These are phyloP conservation scores for Vishniacozyma victoriae DNA, from an alignment of 768 basidiomycete genomes.

Conservation along the genomic window DNA sequence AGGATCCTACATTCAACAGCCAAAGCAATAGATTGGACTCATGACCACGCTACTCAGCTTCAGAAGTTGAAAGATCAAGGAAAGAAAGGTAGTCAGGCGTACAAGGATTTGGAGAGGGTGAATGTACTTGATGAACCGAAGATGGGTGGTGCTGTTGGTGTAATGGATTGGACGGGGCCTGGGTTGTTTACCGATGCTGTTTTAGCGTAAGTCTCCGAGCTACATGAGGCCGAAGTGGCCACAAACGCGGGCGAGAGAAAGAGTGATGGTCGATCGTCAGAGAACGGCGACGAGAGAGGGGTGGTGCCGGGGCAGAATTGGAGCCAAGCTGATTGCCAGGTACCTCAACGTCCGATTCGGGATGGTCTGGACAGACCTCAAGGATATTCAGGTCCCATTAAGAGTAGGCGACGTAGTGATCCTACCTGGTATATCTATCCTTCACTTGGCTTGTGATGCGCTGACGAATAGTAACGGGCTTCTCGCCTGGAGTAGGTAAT, in stretches of 20 bases:
- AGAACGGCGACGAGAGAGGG: too few relatives aligned
- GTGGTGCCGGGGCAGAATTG: too few relatives aligned
- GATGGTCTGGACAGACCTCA: slow-evolving; percentile 47
- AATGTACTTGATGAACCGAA: slow-evolving; percentile 6
- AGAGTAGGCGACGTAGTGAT: slow-evolving; percentile 48
- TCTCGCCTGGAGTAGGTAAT: slow-evolving; percentile 44
- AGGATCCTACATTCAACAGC: slow-evolving; percentile 33
- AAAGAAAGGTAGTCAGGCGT: background rate
- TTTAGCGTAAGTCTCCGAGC: slow-evolving; percentile 26
- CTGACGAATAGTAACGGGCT: slow-evolving; percentile 34
- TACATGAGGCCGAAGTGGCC: too few relatives aligned
- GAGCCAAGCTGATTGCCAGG: too few relatives aligned
- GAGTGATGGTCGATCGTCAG: too few relatives aligned
- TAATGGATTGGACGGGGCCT: slow-evolving; percentile 44
- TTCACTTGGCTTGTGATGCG: too few relatives aligned
- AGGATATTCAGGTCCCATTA: slow-evolving; percentile 35
- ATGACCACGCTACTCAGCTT: too few relatives aligned
- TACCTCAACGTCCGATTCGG: slow-evolving; percentile 46
- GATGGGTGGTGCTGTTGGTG: slow-evolving; percentile 21
- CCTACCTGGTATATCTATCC: slow-evolving; percentile 39
- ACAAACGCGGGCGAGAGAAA: too few relatives aligned
- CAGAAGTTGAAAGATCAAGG: slow-evolving; percentile 10
- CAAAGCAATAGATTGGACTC: slow-evolving; percentile 25
- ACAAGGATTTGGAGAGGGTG: slow-evolving; percentile 7
- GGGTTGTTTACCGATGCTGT: slow-evolving; percentile 35